Evolutionary conservation across 805 yeast genomes (phyloP), one percentile per base, ranked within the genome.

Genomic region (Nakazawaea ernobii): DNA sequence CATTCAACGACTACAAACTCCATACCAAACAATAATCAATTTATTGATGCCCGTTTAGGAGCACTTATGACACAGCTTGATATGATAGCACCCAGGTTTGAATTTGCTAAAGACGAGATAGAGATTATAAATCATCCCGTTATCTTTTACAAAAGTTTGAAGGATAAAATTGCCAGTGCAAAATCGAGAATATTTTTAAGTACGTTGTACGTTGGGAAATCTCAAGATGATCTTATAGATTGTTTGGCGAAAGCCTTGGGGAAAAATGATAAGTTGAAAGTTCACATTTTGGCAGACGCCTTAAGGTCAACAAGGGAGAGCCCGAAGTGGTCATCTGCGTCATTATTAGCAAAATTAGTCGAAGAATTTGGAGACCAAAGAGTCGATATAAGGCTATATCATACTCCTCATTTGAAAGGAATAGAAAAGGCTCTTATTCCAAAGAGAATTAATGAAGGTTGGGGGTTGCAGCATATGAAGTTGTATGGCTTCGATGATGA

Each of bases 381-480:
- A 48, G 91, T 92, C 20, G 87, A 86, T 56, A 68, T 91, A 42
- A 69, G 96, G 55, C 75, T 91, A 73, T 94, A 87, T 64, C 95
- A 86, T 56, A 92, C 99, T 0, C 99, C 99, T 0, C 83, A 84
- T 52, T 73, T 87, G 54, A 68, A 75, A 35, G 95, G 95, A 0
- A 59, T 87, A 50, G 75, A 78, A 48, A 81, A 82, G 58, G 54
- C 66, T 8, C 40, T 86, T 39, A 73, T 89, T 2, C 99, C 99
- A 0, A 83, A 77, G 50, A 74, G 99, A 52, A 72, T 92, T 53
- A 90, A 91, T 63, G 99, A 94, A 67, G 91, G 95, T 3, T 78
- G 75, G 67, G 99, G 99, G 0, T 73, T 94, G 44, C 99, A 94
- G 63, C 99, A 94, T 61, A 94, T 94, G 98, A 94, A 94, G 62